Percentiles rank a stretch among this genome's conserved stretches.
phyloP scores from a whole-genome alignment of 129 eudicot genomes.

The Helichrysum umbraculigerum region DNA sequence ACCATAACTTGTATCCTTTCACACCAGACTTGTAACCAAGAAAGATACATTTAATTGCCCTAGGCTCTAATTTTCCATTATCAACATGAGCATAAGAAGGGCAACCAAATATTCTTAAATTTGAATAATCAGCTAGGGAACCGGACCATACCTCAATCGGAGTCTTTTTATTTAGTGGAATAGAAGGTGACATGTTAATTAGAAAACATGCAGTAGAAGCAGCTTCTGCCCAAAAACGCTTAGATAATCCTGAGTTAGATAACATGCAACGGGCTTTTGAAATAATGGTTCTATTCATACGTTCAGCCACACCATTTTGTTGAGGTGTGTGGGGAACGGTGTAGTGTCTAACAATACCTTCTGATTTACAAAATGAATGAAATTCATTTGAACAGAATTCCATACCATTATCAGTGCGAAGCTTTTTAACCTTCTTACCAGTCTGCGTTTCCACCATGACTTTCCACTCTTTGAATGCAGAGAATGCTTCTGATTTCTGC shows the following conservation, averaged over 20 bases:
- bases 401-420: conserved; percentile 31
- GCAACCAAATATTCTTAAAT: conserved; percentile 2
- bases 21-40: conserved; percentile 25
- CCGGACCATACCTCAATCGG: conserved; percentile 25
- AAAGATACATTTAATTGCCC: conserved; percentile 4
- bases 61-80: conserved; percentile 21
- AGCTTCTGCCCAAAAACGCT: conserved; percentile 5
- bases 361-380: background rate
- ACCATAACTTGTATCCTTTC: conserved; percentile 29
- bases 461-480: conserved; percentile 26
- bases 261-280: conserved; percentile 18
- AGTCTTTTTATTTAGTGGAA: background rate
- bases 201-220: background rate
- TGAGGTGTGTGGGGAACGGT: conserved; percentile 22
- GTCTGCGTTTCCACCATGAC: conserved; percentile 17
- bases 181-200: conserved; percentile 11
- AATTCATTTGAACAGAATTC: conserved; percentile 16
- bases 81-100: conserved; percentile 19
- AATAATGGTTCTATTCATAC: conserved; percentile 25
- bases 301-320: conserved; percentile 30
- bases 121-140: background rate
- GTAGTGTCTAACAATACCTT: conserved; percentile 24
- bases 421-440: conserved; percentile 11
- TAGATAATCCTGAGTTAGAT: conserved; percentile 22
- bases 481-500: conserved; percentile 28